Base-by-base conservation (phyloP, 2,329 filamentous ascomycete species). In the Epichloe uncinata region DNA sequence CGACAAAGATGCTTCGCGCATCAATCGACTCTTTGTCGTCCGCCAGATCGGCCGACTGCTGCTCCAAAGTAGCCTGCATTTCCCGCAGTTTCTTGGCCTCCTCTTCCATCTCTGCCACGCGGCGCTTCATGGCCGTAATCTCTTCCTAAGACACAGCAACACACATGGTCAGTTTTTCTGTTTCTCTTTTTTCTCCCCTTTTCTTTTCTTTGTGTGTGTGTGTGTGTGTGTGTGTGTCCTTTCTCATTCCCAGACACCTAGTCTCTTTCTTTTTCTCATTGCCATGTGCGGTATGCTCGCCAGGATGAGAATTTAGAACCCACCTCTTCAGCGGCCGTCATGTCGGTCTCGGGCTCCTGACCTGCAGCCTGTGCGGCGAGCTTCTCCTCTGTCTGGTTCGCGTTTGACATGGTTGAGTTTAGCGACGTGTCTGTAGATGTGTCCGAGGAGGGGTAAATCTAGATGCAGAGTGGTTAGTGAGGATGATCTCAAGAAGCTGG, bases 1-100 rank as follows among this genome's bases (percentile, higher is more conserved):
- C 93, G 42, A 98, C 93, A 66, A 98, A 98, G 68, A 98, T 89
- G 70, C 89, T 96, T 61, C 93, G 84, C 57, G 84, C 84, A 69
- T 98, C 93, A 52, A 98, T 82, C 58, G 96, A 94, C 66, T 96
- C 90, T 69, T 94, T 95, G 72, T 90, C 89, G 65, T 97, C 93
- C 57, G 85, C 81, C 54, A 93, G 75, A 59, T 87, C 87, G 56
- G 88, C 82, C 55, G 81, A 83, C 61, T 93, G 85, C 64, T 90
- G 82, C 66, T 97, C 91, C 54, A 97, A 77, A 49, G 77, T 82
- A 50, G 83, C 83, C 66, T 93, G 87, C 86, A 93, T 90, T 68
- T 91, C 87, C 57, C 87, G 80, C 49, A 93, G 77, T 69, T 90
- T 90, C 52, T 84, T 84, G 5, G 87, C 87, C 72, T 93, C 87